Conservation (phyloP, 306 rosid species). For the Pyrus betulifolia region DNA sequence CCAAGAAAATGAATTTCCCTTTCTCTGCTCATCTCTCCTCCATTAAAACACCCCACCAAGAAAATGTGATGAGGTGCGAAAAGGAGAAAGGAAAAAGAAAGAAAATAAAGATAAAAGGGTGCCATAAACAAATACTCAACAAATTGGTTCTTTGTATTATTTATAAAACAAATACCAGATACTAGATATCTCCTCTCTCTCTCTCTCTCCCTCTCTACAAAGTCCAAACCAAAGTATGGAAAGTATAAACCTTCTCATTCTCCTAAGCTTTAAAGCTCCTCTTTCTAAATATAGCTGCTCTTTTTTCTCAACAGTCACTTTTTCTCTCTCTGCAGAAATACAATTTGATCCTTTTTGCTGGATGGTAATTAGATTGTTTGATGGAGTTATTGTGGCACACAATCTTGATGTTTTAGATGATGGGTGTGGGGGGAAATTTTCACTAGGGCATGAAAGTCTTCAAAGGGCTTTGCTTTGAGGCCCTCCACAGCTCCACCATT, state of each 20-base stretch:
- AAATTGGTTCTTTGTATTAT: slow-evolving; percentile 6
- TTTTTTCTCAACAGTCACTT: slow-evolving; percentile 7
- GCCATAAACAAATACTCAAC: not conserved
- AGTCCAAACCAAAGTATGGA: not conserved
- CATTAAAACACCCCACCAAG: slow-evolving; percentile 33
- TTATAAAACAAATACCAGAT: slow-evolving; percentile 5
- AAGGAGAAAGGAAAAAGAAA: not conserved
- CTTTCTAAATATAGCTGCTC: slow-evolving; percentile 11
- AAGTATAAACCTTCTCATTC: slow-evolving; percentile 2
- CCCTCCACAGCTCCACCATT: slow-evolving; percentile 59
- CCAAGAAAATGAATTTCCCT: slow-evolving; percentile 19
- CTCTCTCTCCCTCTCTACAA: not conserved
- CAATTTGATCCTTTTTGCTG: slow-evolving; percentile 13
- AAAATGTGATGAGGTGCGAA: slow-evolving; percentile 17
- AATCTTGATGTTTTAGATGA: slow-evolving; percentile 35
- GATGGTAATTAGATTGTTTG: slow-evolving; percentile 16
- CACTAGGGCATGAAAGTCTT: slow-evolving; percentile 77
- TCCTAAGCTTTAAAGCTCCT: not conserved
- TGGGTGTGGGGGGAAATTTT: slow-evolving; percentile 34
- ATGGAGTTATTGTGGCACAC: slow-evolving; percentile 17
- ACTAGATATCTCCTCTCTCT: not conserved
- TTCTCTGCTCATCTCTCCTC: slow-evolving; percentile 15
- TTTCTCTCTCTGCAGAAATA: not conserved
- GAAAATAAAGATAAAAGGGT: slow-evolving; percentile 12
- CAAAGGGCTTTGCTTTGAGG: slow-evolving; percentile 29